Base-by-base conservation (phyloP, 768 basidiomycete species). In the Kwoniella bestiolae region DNA sequence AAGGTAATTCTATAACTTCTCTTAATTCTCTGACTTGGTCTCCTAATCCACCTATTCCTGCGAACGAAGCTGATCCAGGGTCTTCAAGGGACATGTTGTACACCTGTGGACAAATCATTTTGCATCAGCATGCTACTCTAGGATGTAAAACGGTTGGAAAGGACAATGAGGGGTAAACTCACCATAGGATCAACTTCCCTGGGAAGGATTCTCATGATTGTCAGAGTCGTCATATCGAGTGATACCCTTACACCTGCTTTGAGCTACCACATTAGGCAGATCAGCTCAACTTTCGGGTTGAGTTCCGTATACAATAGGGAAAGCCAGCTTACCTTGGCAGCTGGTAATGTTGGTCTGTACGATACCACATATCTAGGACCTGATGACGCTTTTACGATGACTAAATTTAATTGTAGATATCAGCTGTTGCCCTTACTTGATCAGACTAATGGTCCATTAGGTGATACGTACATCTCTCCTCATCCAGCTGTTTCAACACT, bases 61-160 rank as follows among this genome's bases (percentile, higher is more conserved):
- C 95, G 79, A 98, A 98, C 3, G 92, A 87, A 6, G 91, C 94
- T 55, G 90, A 90, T 83, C 93, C 94, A 2, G 96, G 93, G 76
- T 98, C 95, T 81, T 99, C 96, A 76, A 96, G 84, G 69, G 92
- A 95, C 96, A 98, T 99, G 84, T 97, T 98, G 85, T 99, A 99
- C 11, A 99, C 78, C 78, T 79, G 51, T 35, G 32, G 2, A 3
- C 23, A 32, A 12, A 8, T 25, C 16, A 1, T 6, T 41, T 18
- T 14, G 38, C 38, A 14, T 16, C 18, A 14, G 12, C 6, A 12
- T 16, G 3, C 3, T 14, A 9, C 26, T 4, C 8, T 14, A n/a
- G 4, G 55, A 56, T 12, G 0, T 5, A 41, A 11, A 41, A 3
- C 18, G 6, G 38, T 41, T 3, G 12, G 14, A 2, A 41, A 14